Percentiles rank a stretch among this genome's conserved stretches.
Conservation (phyloP, 2,329 filamentous ascomycete species). For the Epichloe sibirici region DNA sequence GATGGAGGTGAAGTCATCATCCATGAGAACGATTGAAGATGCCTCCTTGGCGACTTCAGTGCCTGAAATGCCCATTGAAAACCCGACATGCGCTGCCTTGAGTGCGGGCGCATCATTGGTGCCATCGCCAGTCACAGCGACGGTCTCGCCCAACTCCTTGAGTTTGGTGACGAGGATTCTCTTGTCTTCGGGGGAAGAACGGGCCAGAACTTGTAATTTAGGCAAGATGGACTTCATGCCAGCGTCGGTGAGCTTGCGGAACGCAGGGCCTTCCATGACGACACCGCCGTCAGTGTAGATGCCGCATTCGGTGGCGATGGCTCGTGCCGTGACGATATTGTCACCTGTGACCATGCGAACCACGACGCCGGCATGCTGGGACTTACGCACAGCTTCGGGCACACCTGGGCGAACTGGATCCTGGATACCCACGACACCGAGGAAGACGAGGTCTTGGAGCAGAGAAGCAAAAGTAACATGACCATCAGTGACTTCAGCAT, state of each 20-base stretch:
- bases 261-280: slow-evolving; percentile 68
- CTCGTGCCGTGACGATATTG: slow-evolving; percentile 66
- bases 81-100: slow-evolving; percentile 70
- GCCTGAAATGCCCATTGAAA: slow-evolving; percentile 79
- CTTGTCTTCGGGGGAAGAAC: slow-evolving; percentile 69
- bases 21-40: slow-evolving; percentile 76
- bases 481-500: slow-evolving; percentile 31
- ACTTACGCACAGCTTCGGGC: slow-evolving; percentile 56
- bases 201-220: slow-evolving; percentile 56
- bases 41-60: slow-evolving; percentile 79
- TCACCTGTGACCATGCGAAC: slow-evolving; percentile 82
- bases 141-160: slow-evolving; percentile 62
- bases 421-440: slow-evolving; percentile 68
- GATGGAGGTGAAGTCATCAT: slow-evolving; percentile 76
- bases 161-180: slow-evolving; percentile 58
- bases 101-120: slow-evolving; percentile 76
- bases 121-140: slow-evolving; percentile 73
- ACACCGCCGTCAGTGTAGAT: slow-evolving; percentile 52
- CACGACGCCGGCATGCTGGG: slow-evolving; percentile 63
- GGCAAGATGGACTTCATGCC: slow-evolving; percentile 57
- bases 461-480: slow-evolving; percentile 47
- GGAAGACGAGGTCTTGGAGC: slow-evolving; percentile 54
- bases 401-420: slow-evolving; percentile 68
- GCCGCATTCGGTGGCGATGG: slow-evolving; percentile 68
- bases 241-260: slow-evolving; percentile 55